Evolutionary conservation across 305 asterid species (phyloP), one percentile per base, ranked within the genome.

Genomic region (Caryopteris hybrid): DNA sequence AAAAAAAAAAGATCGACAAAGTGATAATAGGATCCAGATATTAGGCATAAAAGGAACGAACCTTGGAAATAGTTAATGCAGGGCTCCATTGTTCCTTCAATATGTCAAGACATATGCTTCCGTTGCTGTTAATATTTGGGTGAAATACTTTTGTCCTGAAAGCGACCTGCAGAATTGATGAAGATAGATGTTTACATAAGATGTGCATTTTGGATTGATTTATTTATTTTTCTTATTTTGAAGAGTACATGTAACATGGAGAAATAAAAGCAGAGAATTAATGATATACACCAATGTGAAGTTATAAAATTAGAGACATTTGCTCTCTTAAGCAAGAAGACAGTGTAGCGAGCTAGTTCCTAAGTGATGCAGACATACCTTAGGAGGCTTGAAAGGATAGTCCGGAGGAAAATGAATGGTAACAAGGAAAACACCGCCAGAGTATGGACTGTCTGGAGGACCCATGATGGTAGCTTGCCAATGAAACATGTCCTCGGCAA

Each of bases 11-110:
- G n/a, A 39, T 22, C 22, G n/a, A 43, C 25, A 46, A 12, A 4
- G 11, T 51, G 11, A 5, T 9, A 48, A 47, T 51, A 59, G 11
- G 21, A 53, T 58, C 18, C 39, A 21, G 48, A 38, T 25, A 25
- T 7, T 48, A 64, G 51, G 17, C 22, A 41, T 48, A 14, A 23
- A 20, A 47, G 46, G 23, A 51, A 65, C 41, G 71, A 64, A 88
- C 96, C 96, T 91, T 91, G 70, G 97, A 91, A 68, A 91, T 86
- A 43, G 97, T 91, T 31, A 91, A 83, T 38, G 97, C 97, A 71
- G 97, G 97, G 76, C 97, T 91, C 97, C 97, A 91, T 76, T 91
- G 97, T 77, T 91, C 96, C 89, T 91, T 91, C 84, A 91, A 81
- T 70, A 91, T 91, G 81, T 91, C 97, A 27, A 91, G 97, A 78